These are phyloP conservation scores for Neurospora sp. DNA, from an alignment of 495 filamentous ascomycete genomes.

Conservation along the genomic window DNA sequence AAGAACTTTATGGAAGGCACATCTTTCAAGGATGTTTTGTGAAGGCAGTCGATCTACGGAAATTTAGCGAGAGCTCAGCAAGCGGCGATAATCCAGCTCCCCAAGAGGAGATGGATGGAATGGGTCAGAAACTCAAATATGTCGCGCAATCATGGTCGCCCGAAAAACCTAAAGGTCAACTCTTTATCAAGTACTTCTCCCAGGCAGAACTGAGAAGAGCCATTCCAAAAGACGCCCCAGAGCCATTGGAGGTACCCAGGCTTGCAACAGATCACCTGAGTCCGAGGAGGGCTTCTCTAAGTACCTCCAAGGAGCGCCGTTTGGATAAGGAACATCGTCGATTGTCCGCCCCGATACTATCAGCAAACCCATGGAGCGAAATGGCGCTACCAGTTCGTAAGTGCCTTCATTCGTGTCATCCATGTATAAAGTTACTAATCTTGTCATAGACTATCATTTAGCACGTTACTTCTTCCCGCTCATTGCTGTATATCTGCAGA, in stretches of 20 bases:
- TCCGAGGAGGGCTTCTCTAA: background rate
- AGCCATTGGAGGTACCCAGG: background rate
- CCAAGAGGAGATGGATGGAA: background rate
- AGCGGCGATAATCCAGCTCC: conserved; percentile 3
- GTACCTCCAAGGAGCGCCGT: background rate
- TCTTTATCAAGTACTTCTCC: background rate
- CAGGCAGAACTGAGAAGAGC: background rate
- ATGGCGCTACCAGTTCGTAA: conserved; percentile 40
- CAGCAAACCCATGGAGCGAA: conserved; percentile 8
- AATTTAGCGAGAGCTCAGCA: conserved; percentile 15
- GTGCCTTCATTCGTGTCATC: conserved; percentile 9
- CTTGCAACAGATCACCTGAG: background rate
- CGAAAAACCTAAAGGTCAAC: background rate
- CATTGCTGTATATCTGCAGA: conserved; percentile 41
- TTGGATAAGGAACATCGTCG: background rate
- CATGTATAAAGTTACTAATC: background rate
- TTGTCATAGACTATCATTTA: conserved; percentile 36
- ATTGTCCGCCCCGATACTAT: background rate
- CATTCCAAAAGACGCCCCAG: background rate
- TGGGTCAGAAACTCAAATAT: background rate
- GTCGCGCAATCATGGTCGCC: background rate
- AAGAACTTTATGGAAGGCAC: background rate
- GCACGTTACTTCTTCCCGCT: conserved; percentile 40
- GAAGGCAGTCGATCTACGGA: conserved; percentile 27
- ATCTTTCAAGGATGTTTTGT: conserved; percentile 25